Evolutionary conservation across 2,329 filamentous ascomycete species (phyloP).

Genomic region (Pseudocercospora musae): DNA sequence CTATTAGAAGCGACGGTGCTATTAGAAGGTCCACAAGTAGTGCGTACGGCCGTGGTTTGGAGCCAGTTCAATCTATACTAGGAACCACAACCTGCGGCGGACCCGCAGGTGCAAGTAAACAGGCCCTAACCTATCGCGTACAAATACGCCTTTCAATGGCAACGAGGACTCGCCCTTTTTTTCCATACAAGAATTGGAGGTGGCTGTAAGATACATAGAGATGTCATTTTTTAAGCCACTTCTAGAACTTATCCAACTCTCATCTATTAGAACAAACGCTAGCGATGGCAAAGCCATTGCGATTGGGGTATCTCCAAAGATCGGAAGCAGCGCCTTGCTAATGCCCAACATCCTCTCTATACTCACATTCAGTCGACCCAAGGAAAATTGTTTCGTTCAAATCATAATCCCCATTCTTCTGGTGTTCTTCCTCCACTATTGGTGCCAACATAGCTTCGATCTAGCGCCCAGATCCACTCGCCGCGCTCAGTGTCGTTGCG

Average conservation of each 20-base stretch:
- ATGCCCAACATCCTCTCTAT: conserved; percentile 4
- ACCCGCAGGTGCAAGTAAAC: too few relatives aligned
- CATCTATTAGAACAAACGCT: neutral
- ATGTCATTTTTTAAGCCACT: neutral
- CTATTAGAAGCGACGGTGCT: too few relatives aligned
- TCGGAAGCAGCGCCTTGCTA: neutral
- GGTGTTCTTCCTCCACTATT: conserved; percentile 26
- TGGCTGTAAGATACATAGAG: neutral
- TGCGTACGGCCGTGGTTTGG: too few relatives aligned
- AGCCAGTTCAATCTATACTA: too few relatives aligned
- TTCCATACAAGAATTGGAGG: neutral
- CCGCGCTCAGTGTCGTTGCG: conserved; percentile 87
- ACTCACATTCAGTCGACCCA: neutral
- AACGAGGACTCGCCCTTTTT: neutral
- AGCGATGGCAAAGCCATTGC: neutral
- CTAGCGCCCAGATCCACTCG: conserved; percentile 94
- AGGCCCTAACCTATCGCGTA: too few relatives aligned
- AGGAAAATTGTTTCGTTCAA: neutral
- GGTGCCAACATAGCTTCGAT: conserved; percentile 61
- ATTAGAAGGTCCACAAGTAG: too few relatives aligned
- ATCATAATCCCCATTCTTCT: conserved; percentile 18
- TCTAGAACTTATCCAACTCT: neutral
- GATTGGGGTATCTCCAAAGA: conserved; percentile 8
- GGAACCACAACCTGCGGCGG: too few relatives aligned
- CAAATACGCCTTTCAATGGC: neutral